phyloP scores from a whole-genome alignment of 208 protist species.

The Crithidia mellificae region DNA sequence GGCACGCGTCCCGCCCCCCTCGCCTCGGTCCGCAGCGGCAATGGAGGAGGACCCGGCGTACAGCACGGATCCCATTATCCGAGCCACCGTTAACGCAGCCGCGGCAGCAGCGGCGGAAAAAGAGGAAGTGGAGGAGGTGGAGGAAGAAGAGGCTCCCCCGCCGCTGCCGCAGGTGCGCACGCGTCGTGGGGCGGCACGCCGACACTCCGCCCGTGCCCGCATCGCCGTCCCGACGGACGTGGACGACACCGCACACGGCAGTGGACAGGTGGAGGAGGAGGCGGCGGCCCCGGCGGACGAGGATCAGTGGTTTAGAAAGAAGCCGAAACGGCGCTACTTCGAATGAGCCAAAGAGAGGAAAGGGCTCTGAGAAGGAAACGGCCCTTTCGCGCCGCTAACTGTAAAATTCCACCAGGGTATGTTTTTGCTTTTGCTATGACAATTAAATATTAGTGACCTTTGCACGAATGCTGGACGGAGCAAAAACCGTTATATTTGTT shows the following conservation, averaged over 20 bases:
- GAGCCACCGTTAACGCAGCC: no score
- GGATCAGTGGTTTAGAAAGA: conserved; percentile 43
- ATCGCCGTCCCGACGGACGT: background rate
- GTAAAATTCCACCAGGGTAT: no score
- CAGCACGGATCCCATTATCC: no score
- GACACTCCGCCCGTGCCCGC: background rate
- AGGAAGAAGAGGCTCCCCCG: conserved; percentile 6
- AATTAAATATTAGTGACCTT: no score
- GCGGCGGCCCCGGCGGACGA: background rate
- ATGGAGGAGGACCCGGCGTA: no score
- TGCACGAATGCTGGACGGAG: no score
- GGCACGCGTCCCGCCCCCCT: background rate
- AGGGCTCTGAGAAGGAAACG: no score
- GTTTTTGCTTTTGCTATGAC: no score
- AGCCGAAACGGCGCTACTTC: conserved; percentile 46
- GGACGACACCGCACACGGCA: background rate
- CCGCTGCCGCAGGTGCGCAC: conserved; percentile 17
- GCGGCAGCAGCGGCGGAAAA: background rate
- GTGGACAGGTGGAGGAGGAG: background rate
- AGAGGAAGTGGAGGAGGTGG: background rate
- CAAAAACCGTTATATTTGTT: no score
- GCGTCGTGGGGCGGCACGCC: conserved; percentile 28
- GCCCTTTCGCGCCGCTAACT: no score
- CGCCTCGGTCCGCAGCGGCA: no score
- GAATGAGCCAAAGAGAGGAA: no score